These are phyloP conservation scores for Tetrahymena elliotti DNA, from an alignment of 73 alveolate species.

Conservation along the genomic window DNA sequence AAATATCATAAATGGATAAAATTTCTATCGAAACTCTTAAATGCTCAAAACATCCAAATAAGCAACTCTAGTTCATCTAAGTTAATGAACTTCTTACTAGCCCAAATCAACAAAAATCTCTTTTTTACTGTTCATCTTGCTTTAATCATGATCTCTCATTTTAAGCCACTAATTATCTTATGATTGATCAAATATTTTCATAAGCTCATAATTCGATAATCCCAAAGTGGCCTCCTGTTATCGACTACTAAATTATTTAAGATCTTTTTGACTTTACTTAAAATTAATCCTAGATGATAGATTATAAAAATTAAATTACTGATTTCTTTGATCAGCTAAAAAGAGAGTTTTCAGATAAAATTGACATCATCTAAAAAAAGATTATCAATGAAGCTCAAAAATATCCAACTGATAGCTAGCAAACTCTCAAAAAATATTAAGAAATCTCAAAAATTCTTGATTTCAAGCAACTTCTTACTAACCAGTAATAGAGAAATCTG, in stretches of 20 bases:
- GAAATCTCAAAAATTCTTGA: not conserved
- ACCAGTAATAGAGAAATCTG: too few relatives aligned
- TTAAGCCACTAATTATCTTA: not conserved
- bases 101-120: not conserved
- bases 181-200: not conserved
- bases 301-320: not conserved
- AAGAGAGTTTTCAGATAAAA: not conserved
- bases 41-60: not conserved
- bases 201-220: not conserved
- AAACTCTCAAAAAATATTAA: not conserved
- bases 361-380: not conserved
- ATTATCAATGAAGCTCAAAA: not conserved
- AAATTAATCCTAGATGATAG: not conserved
- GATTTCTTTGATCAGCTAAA: too few relatives aligned
- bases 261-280: not conserved
- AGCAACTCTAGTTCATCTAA: not conserved
- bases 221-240: not conserved
- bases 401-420: not conserved
- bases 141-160: not conserved
- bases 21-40: not conserved
- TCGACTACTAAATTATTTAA: too few relatives aligned
- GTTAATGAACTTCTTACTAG: not conserved
- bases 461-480: not conserved
- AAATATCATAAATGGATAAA: not conserved
- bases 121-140: not conserved